phyloP scores from a whole-genome alignment of 2,329 filamentous ascomycete genomes.

The Ophiocordyceps camponoti-floridani region DNA sequence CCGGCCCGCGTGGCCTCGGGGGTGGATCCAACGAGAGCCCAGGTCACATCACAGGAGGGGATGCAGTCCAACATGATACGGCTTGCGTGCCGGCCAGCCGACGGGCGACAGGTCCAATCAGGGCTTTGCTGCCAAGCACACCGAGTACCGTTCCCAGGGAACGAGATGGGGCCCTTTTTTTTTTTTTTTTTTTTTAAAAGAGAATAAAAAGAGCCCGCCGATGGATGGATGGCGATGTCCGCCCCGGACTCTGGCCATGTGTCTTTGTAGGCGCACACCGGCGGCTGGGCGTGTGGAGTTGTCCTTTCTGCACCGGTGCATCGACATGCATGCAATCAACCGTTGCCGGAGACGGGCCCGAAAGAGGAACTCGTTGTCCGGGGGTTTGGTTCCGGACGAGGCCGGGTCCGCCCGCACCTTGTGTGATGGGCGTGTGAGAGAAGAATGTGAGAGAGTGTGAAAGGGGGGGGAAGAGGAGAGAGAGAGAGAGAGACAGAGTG shows the following conservation, averaged over 20 bases:
- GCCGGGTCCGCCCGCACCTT: background rate
- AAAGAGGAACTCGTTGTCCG: conserved; percentile 2
- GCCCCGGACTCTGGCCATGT: no score
- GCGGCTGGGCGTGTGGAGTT: no score
- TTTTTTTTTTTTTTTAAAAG: no score
- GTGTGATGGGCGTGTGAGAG: no score
- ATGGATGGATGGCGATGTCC: no score
- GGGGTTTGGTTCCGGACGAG: background rate
- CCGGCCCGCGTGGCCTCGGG: background rate
- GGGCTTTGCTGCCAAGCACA: background rate
- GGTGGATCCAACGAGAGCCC: background rate
- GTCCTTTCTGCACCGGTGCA: no score
- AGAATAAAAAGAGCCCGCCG: no score
- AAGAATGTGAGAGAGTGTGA: no score
- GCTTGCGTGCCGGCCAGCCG: background rate
- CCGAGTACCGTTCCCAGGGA: background rate
- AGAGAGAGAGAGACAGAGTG: background rate
- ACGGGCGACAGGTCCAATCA: background rate
- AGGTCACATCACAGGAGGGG: background rate
- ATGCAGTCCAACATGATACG: background rate
- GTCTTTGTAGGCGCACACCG: no score
- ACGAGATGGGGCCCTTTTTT: background rate
- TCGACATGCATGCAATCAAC: no score
- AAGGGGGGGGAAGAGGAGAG: background rate
- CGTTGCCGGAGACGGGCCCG: conserved; percentile 2